phyloP scores from a whole-genome alignment of 169 alveolate genomes.

The Plasmodium vinckei region DNA sequence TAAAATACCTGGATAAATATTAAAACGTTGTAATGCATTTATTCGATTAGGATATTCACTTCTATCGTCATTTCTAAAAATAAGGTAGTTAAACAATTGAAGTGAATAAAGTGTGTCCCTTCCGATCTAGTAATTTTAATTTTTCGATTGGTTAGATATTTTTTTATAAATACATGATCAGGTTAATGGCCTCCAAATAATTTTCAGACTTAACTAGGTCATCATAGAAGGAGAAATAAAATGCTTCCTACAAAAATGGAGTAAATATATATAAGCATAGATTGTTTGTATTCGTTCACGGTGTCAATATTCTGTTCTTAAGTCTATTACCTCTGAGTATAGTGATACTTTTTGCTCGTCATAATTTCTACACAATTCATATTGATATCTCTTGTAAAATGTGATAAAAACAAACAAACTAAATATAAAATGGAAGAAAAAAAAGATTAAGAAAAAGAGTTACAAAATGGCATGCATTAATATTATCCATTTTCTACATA shows the following conservation, averaged over 20 bases:
- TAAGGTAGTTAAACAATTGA: background rate
- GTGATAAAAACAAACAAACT: slow-evolving; percentile 43
- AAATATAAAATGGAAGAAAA: background rate
- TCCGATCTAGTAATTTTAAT: background rate
- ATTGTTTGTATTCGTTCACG: background rate
- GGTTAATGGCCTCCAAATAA: slow-evolving; percentile 34
- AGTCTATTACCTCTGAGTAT: slow-evolving; percentile 37
- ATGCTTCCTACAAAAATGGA: slow-evolving; percentile 32
- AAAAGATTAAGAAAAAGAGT: background rate
- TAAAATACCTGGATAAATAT: slow-evolving; percentile 45
- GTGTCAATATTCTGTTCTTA: background rate
- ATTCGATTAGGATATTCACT: slow-evolving; percentile 68
- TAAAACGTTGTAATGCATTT: slow-evolving; percentile 64
- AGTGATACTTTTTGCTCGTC: slow-evolving; percentile 43
- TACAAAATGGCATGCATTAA: background rate
- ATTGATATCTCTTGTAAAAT: slow-evolving; percentile 54
- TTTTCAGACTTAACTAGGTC: slow-evolving; percentile 48
- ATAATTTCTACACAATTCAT: slow-evolving; percentile 35
- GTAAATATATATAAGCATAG: background rate
- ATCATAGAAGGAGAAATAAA: slow-evolving; percentile 63
- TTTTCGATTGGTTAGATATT: background rate
- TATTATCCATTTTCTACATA: background rate
- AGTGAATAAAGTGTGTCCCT: background rate
- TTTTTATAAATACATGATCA: slow-evolving; percentile 23
- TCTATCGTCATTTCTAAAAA: slow-evolving; percentile 40